phyloP scores from a whole-genome alignment of 306 rosid genomes.

The Cyclanthera cordifolia region DNA sequence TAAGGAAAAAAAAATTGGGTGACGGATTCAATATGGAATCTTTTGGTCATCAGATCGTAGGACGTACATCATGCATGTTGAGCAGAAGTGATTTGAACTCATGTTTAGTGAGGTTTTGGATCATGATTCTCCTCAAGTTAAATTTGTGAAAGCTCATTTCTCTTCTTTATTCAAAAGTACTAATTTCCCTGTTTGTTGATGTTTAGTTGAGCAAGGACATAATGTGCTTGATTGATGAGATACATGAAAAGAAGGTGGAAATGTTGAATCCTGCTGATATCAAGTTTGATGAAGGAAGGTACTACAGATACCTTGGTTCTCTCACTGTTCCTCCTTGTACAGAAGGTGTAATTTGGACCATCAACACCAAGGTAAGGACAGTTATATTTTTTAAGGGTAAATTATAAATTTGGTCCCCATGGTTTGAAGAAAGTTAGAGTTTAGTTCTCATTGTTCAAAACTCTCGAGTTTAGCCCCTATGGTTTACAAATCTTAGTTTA shows the following conservation, averaged over 20 bases:
- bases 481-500: too few species aligned
- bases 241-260: slow-evolving; percentile 25
- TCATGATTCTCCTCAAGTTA: slow-evolving; percentile 4
- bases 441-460: too few species aligned
- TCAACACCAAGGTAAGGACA: slow-evolving; percentile 32
- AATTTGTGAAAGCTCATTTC: neutral
- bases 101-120: slow-evolving; percentile 18
- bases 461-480: too few species aligned
- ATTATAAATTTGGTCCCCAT: too few species aligned
- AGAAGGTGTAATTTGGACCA: slow-evolving; percentile 44
- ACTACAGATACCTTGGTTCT: slow-evolving; percentile 37
- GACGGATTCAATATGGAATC: too few species aligned
- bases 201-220: slow-evolving; percentile 34
- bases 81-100: too few species aligned
- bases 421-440: too few species aligned
- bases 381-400: too few species aligned
- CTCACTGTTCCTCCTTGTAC: too few species aligned
- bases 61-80: too few species aligned
- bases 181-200: neutral
- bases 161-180: neutral
- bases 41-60: too few species aligned
- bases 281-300: slow-evolving; percentile 29
- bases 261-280: slow-evolving; percentile 31
- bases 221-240: slow-evolving; percentile 16
- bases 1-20: too few species aligned